Evolutionary conservation across 2,329 filamentous ascomycete species (phyloP).

Genomic region (Aspergillus persii): DNA sequence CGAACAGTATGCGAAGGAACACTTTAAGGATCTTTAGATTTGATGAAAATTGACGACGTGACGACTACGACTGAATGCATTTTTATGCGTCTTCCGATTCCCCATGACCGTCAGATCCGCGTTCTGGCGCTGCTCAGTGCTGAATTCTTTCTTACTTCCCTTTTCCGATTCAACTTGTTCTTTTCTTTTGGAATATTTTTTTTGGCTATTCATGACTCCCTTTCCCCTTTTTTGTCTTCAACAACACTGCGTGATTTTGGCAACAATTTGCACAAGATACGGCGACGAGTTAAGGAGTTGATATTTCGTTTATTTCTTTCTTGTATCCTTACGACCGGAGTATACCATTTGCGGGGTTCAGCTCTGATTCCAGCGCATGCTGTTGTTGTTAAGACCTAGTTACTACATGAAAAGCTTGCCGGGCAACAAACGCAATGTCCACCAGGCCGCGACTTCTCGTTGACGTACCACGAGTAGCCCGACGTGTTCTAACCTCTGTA

Average conservation of each 20-base stretch:
- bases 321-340: background rate
- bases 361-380: background rate
- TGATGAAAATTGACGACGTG: slow-evolving; percentile 33
- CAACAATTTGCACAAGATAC: slow-evolving; percentile 7
- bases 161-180: background rate
- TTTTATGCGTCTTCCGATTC: slow-evolving; percentile 21
- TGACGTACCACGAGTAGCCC: background rate
- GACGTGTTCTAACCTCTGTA: background rate
- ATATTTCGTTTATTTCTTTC: background rate
- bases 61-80: slow-evolving; percentile 25
- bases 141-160: background rate
- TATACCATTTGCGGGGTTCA: background rate
- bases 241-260: background rate
- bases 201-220: background rate
- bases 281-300: slow-evolving; percentile 9
- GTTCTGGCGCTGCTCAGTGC: background rate
- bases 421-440: background rate
- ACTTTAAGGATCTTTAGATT: slow-evolving; percentile 60
- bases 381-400: background rate
- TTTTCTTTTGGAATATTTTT: background rate
- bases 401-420: background rate
- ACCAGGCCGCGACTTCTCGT: no score
- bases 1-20: slow-evolving; percentile 94
- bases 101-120: background rate
- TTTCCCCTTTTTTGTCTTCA: slow-evolving; percentile 6